Evolutionary conservation across 169 alveolate genomes (phyloP).

Genomic region (Ichthyophthirius multifiliis): DNA sequence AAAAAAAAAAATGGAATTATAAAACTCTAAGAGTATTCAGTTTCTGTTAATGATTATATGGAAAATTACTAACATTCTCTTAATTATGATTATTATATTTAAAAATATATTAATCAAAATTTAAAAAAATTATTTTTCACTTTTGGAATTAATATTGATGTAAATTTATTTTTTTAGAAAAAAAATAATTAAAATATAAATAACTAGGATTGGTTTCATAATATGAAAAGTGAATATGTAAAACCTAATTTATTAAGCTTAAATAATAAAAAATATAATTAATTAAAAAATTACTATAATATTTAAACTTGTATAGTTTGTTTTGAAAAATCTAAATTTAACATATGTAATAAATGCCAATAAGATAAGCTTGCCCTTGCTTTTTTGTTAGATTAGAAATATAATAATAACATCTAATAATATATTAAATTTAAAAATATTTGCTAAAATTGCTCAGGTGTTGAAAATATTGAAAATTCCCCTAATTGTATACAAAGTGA

Average conservation of each 20-base stretch:
- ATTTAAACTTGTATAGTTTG: not conserved
- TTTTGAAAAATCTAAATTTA: not conserved
- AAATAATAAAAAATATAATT: not conserved
- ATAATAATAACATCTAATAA: not conserved
- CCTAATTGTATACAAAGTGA: not conserved
- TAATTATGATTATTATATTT: slow-evolving; percentile 57
- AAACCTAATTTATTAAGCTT: not conserved
- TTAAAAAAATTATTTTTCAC: slow-evolving; percentile 59
- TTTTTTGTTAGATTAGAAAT: not conserved
- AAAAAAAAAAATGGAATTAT: slow-evolving; percentile 7
- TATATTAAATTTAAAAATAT: not conserved
- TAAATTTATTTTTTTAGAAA: slow-evolving; percentile 6
- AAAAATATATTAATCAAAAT: slow-evolving; percentile 59
- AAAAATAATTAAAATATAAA: not conserved
- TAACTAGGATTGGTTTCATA: not conserved
- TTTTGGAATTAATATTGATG: slow-evolving; percentile 59
- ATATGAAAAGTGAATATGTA: not conserved
- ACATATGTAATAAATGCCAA: not conserved
- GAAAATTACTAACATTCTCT: slow-evolving; percentile 39
- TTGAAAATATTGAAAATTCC: not conserved
- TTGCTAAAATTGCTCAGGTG: not conserved
- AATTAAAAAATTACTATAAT: not conserved
- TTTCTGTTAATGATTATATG: slow-evolving; percentile 64
- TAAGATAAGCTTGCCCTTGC: not conserved
- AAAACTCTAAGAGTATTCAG: slow-evolving; percentile 50